Base-by-base conservation (phyloP, 805 yeast species). In the Babjeviella inositovora region DNA sequence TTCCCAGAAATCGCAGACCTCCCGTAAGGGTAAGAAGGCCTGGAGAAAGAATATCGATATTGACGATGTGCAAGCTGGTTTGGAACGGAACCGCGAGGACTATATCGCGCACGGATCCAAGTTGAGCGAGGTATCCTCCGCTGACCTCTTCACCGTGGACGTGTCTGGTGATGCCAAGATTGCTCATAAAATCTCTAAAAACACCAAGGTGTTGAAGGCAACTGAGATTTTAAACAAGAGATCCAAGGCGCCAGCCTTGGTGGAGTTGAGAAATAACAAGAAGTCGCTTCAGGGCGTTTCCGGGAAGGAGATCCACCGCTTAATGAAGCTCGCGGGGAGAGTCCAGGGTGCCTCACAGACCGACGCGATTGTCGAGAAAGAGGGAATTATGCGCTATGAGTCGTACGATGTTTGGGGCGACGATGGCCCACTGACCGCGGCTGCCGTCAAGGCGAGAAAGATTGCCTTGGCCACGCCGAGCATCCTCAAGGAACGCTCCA, bases 31-130 rank as follows among this genome's bases (percentile, higher is more conserved):
- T 20, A 87, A 80, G 61, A 74, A 65, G 43, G 71, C 93, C 5
- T 81, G 96, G 92, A 69, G 93, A 44, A 82, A 82, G 49, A 81
- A 90, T 47, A 77, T 90, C 28, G 93, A 90, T 45, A 53, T 90
- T 11, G 70, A 68, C 13, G 95, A 82, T 32, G 56, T 90, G 23
- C 82, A 77, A 39, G 46, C 50, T 15, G 76, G 75, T 8, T 51
- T 87, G 18, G 87, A 74, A 34, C 70, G 64, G 20, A 58, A 59
- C 24, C 58, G 82, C 28, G 92, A 81, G 24, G 68, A 70, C 28
- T 41, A 61, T 31, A 50, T 62, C 27, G 58, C 58, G 23, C 50
- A 57, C 21, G 79, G 81, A 28, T 27, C 41, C 7, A 53, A 51
- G 20, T 57, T 53, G 5, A 59, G 54, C 5, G 43, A 53, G 14